phyloP scores from a whole-genome alignment of 2,329 filamentous ascomycete species.

The Lasiodiplodia sp. region DNA sequence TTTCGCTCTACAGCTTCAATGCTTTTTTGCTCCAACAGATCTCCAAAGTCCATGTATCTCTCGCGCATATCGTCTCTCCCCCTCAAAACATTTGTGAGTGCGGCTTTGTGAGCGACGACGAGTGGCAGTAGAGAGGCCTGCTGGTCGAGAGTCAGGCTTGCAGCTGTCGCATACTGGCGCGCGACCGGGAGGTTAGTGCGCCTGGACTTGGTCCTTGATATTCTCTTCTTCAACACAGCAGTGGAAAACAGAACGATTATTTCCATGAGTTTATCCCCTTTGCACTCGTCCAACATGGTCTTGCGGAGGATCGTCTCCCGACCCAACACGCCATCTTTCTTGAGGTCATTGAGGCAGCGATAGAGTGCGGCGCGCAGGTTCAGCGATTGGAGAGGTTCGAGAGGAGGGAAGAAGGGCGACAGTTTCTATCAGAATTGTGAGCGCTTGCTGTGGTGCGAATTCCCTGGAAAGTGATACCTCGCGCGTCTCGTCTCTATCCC shows the following conservation, averaged over 20 bases:
- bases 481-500: constrained; percentile 78
- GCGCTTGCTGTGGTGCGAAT: not conserved
- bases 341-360: constrained; percentile 80
- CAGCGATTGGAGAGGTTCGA: constrained; percentile 87
- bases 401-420: constrained; percentile 86
- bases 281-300: constrained; percentile 97
- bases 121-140: constrained; percentile 65
- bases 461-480: constrained; percentile 61
- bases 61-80: constrained; percentile 66
- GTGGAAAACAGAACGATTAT: constrained; percentile 84
- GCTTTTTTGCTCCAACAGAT: constrained; percentile 70
- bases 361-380: constrained; percentile 87
- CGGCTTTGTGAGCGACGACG: constrained; percentile 74
- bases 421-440: constrained; percentile 69
- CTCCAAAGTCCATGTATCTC: constrained; percentile 69
- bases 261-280: constrained; percentile 88
- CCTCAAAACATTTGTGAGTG: constrained; percentile 66
- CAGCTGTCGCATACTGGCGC: constrained; percentile 58
- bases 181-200: constrained; percentile 49
- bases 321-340: constrained; percentile 84
- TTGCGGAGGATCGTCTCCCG: constrained; percentile 84
- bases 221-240: constrained; percentile 75
- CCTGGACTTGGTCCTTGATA: constrained; percentile 62
- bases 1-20: constrained; percentile 63
- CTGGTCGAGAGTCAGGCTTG: constrained; percentile 40